Percentiles rank a stretch among this genome's conserved stretches.
Conservation (phyloP, 2,329 filamentous ascomycete species). For the Cladosporium halotolerans region DNA sequence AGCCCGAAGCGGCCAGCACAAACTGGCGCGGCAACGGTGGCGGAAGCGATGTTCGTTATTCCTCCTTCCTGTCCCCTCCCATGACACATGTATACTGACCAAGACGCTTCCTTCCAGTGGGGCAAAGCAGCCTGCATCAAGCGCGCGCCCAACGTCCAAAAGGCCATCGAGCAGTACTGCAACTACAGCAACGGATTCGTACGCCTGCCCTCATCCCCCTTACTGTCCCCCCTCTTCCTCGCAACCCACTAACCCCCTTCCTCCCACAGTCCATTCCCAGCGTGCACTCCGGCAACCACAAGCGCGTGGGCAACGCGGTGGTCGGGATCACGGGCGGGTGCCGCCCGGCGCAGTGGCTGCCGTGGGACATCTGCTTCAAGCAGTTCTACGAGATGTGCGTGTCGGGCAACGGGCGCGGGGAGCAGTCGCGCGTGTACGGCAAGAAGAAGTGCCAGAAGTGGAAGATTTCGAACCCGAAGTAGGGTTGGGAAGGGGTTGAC, state of each 20-base stretch:
- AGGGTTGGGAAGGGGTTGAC: neutral
- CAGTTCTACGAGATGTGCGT: slow-evolving; percentile 11
- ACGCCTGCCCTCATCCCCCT: neutral
- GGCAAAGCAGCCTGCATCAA: slow-evolving; percentile 4
- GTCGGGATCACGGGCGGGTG: slow-evolving; percentile 17
- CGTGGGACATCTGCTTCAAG: slow-evolving; percentile 13
- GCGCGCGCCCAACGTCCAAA: slow-evolving; percentile 4
- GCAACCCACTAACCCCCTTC: neutral
- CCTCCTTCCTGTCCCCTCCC: no score
- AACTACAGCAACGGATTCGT: neutral
- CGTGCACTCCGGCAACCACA: slow-evolving; percentile 8
- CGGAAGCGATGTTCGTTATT: no score
- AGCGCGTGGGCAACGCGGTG: slow-evolving; percentile 10
- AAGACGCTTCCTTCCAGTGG: no score
- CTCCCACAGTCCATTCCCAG: neutral
- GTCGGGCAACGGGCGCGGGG: slow-evolving; percentile 1
- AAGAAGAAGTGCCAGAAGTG: slow-evolving; percentile 4
- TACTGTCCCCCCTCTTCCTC: no score
- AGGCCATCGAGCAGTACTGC: slow-evolving; percentile 4
- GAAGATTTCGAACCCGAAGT: slow-evolving; percentile 5
- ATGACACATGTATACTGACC: no score
- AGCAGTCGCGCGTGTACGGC: slow-evolving; percentile 1
- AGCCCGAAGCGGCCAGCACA: neutral
- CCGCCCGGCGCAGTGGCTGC: slow-evolving; percentile 19
- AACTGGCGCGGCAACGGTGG: neutral